Base-by-base conservation (phyloP, 805 yeast species). In the Lipomyces yamadae region DNA sequence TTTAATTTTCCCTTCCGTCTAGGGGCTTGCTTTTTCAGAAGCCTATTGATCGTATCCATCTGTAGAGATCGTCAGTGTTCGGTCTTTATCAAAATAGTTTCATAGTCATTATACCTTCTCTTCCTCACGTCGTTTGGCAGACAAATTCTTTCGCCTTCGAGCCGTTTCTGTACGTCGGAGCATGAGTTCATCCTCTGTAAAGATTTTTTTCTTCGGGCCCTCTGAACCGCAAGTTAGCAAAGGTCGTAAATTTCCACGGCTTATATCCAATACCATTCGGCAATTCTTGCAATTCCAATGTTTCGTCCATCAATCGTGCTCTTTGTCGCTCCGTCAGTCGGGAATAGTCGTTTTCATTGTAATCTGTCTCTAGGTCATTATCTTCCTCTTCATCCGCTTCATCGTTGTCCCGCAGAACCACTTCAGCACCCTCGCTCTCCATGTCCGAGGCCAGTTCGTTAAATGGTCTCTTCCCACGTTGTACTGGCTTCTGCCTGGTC, bases 91-190 rank as follows among this genome's bases (percentile, higher is more conserved):
- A 45, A n/a, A 18, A 15, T 24, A 56, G 3, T 13, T 15, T 29
- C 13, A 13, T 24, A 15, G 24, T 24, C 55, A 11, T 15, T 10
- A 24, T 42, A 64, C 66, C 70, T 95, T 95, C 77, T 95, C 98
- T 76, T 91, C 97, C 74, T 93, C 98, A 53, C 91, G 79, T 70
- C 89, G 86, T 78, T 89, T 88, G 73, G 88, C 92, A 72, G 88
- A 87, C 73, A 92, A 84, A 75, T 94, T 93, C 76, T 90, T 90
- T 71, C 99, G 83, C 77, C 92, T 86, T 73, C 98, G 84, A 0
- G 97, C 94, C 73, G 86, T 88, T 76, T 94, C 99, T 0, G 96
- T 91, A 69, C 92, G 87, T 56, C 92, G 84, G 66, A 91, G 77
- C 58, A 90, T 91, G 52, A 87, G 83, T 78, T 93, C 96, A 76